Percentiles rank a stretch among this genome's conserved stretches.
phyloP scores from a whole-genome alignment of 345 rosid genomes.

The Viola odorata region DNA sequence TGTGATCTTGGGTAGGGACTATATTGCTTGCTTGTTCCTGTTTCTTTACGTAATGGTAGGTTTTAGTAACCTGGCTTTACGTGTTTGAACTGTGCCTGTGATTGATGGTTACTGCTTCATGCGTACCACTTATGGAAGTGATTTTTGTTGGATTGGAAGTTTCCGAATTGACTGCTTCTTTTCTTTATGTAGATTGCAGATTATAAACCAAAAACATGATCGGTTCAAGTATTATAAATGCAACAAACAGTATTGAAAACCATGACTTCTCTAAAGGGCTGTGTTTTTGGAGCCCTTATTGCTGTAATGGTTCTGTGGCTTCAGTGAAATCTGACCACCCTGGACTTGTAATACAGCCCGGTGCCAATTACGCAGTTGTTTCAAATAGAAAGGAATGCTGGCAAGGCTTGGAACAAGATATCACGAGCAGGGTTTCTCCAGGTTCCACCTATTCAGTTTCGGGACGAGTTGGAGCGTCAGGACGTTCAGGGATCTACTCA shows the following conservation, averaged over 20 bases:
- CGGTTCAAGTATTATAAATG: constrained; percentile 11
- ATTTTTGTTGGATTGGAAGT: no score
- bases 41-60: no score
- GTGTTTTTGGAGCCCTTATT: constrained; percentile 62
- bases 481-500: constrained; percentile 48
- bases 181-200: no score
- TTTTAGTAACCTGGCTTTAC: no score
- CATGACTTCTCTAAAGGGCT: constrained; percentile 76
- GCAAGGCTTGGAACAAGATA: constrained; percentile 95
- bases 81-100: no score
- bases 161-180: no score
- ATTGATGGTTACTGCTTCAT: no score
- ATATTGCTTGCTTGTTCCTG: no score
- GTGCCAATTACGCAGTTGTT: constrained; percentile 58
- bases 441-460: constrained; percentile 56
- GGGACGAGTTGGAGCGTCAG: constrained; percentile 69
- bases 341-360: constrained; percentile 28
- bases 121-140: no score
- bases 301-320: constrained; percentile 63
- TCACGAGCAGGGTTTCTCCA: constrained; percentile 53
- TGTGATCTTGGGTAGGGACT: no score
- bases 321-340: constrained; percentile 29
- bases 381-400: constrained; percentile 76
- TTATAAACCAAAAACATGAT: constrained; percentile 26
- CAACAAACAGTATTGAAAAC: constrained; percentile 48